A percentile compares a stretch with the other conserved stretches of the same genome.
These are phyloP conservation scores for Maudiozyma saulgeensis DNA, from an alignment of 805 yeast species.

Conservation along the genomic window DNA sequence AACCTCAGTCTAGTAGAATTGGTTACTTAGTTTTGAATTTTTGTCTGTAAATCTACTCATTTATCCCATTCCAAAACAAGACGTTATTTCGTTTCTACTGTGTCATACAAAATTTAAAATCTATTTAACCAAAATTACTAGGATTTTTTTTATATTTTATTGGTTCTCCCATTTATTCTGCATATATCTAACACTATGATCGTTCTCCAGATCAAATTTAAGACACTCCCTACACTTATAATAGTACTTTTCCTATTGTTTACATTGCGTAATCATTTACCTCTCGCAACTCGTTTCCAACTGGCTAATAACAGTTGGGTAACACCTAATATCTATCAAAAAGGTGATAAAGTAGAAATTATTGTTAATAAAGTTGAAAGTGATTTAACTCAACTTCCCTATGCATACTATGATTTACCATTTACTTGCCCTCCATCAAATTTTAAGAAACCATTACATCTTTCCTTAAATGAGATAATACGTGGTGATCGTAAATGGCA, in stretches of 20 bases:
- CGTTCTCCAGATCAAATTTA: neutral
- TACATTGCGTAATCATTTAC: neutral
- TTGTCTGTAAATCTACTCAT: too few species aligned
- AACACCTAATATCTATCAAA: constrained; percentile 29
- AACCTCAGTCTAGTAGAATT: too few species aligned
- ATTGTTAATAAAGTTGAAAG: constrained; percentile 73
- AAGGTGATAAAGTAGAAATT: constrained; percentile 57
- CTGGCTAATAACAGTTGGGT: constrained; percentile 15
- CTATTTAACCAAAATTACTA: too few species aligned
- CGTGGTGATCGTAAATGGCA: constrained; percentile 75
- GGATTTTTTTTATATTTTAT: too few species aligned
- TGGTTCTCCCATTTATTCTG: neutral
- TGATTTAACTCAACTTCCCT: constrained; percentile 62
- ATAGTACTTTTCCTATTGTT: neutral
- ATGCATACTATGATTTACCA: constrained; percentile 64
- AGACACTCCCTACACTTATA: neutral
- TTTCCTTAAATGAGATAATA: constrained; percentile 67
- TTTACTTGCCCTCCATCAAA: constrained; percentile 66
- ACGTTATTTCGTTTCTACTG: too few species aligned
- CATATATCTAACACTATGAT: neutral
- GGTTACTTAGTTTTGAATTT: too few species aligned
- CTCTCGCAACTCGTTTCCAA: neutral
- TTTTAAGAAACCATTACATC: constrained; percentile 47
- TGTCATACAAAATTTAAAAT: too few species aligned
- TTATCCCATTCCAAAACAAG: too few species aligned